phyloP scores from a whole-genome alignment of 2,329 filamentous ascomycete genomes.

The Exophiala spinifera region DNA sequence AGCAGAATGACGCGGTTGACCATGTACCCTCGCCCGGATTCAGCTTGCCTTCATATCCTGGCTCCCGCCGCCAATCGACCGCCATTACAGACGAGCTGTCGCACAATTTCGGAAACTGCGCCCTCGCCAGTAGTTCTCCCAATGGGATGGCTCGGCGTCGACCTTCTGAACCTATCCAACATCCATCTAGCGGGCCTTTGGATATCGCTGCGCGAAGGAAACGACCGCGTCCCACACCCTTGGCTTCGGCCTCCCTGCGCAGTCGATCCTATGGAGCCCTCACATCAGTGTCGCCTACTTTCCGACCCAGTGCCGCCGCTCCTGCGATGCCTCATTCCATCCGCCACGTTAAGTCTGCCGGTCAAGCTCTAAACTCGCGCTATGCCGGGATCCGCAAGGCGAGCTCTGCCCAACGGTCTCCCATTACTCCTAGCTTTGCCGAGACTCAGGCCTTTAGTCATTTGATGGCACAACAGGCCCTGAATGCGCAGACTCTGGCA shows the following conservation, averaged over 20 bases:
- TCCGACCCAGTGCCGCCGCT: constrained; percentile 34
- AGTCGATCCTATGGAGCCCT: constrained; percentile 38
- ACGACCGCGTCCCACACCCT: constrained; percentile 45
- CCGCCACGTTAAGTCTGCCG: constrained; percentile 45
- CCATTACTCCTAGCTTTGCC: constrained; percentile 45
- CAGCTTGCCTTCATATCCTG: constrained; percentile 24
- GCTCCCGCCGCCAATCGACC: constrained; percentile 24
- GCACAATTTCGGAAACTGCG: constrained; percentile 26
- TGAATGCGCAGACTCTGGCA: constrained; percentile 9
- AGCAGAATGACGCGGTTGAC: constrained; percentile 11
- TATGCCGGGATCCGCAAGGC: constrained; percentile 48
- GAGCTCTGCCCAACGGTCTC: constrained; percentile 46
- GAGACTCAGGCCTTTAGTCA: constrained; percentile 39
- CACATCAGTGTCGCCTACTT: constrained; percentile 43
- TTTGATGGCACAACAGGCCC: constrained; percentile 27
- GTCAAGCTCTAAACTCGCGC: constrained; percentile 42
- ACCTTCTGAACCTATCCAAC: constrained; percentile 60
- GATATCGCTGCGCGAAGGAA: constrained; percentile 48
- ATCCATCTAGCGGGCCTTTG: constrained; percentile 38
- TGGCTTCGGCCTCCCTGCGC: constrained; percentile 41
- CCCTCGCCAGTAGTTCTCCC: constrained; percentile 20
- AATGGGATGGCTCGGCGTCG: constrained; percentile 35
- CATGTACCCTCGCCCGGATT: constrained; percentile 22
- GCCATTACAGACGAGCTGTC: constrained; percentile 25
- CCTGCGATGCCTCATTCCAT: constrained; percentile 37